Evolutionary conservation across 306 rosid genomes (phyloP).

Genomic region (Nissolia schottii): DNA sequence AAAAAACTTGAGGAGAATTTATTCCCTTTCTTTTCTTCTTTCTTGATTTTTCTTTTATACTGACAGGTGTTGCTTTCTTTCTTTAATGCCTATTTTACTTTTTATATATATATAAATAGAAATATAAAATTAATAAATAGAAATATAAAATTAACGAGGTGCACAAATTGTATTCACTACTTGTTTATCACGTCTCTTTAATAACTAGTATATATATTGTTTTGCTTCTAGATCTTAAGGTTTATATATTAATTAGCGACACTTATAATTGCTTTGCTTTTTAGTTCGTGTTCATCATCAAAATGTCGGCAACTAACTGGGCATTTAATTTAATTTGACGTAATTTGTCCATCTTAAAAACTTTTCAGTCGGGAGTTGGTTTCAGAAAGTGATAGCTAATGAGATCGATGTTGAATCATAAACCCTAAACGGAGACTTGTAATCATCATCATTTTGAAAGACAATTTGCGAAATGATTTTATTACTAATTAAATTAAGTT

Average conservation of each 20-base stretch:
- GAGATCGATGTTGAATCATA: conserved; percentile 24
- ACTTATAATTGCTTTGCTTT: neutral
- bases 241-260: neutral
- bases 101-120: neutral
- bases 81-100: neutral
- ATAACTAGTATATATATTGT: too few species aligned
- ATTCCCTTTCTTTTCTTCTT: neutral
- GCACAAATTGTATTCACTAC: neutral
- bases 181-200: neutral
- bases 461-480: neutral
- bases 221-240: too few species aligned
- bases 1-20: neutral
- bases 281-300: neutral
- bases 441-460: conserved; percentile 9
- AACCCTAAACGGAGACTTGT: conserved; percentile 29
- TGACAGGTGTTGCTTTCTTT: neutral
- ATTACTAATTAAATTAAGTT: neutral
- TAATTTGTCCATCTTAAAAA: conserved; percentile 31
- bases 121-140: too few species aligned
- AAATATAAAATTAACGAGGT: too few species aligned
- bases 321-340: neutral
- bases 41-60: neutral
- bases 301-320: neutral
- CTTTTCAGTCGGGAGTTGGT: conserved; percentile 56
- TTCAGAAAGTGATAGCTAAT: conserved; percentile 44